Conservation (phyloP, 2,329 filamentous ascomycete species). For the Myrmaecium sp. region DNA sequence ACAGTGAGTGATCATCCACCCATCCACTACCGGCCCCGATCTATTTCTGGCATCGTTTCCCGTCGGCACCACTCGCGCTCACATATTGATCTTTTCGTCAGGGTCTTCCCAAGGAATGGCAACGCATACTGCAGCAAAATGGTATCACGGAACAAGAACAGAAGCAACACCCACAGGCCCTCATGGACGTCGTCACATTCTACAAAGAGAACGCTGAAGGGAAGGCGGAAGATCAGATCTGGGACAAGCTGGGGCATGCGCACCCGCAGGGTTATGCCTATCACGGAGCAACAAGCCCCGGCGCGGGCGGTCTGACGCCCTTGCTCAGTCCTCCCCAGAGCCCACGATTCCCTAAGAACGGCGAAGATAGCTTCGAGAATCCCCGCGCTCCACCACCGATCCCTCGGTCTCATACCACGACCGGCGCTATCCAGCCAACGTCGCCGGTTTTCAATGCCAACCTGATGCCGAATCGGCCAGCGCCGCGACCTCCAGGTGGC, state of each 20-base stretch:
- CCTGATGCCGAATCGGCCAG: constrained; percentile 65
- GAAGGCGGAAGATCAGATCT: constrained; percentile 67
- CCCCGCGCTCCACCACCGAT: constrained; percentile 84
- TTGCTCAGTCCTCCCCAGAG: constrained; percentile 66
- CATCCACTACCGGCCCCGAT: not conserved
- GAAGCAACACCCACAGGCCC: constrained; percentile 86
- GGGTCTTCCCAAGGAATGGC: constrained; percentile 97
- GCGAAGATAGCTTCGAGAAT: constrained; percentile 93
- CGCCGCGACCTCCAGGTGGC: constrained; percentile 62
- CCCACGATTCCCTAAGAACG: constrained; percentile 74
- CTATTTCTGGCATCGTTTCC: not conserved
- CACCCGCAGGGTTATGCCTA: constrained; percentile 36
- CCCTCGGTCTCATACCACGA: constrained; percentile 31
- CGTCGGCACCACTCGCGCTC: not conserved
- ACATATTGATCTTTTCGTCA: constrained; percentile 19
- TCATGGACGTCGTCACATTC: constrained; percentile 89
- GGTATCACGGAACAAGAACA: constrained; percentile 94
- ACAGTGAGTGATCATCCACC: constrained; percentile 42
- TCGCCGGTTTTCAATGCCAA: constrained; percentile 25
- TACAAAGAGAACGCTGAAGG: constrained; percentile 87
- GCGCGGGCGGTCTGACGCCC: constrained; percentile 20
- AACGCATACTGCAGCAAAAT: constrained; percentile 83
- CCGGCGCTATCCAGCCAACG: constrained; percentile 27
- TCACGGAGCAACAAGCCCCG: constrained; percentile 10
- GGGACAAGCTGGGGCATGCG: constrained; percentile 92